Percentiles rank a stretch among this genome's conserved stretches.
These are phyloP conservation scores for Sphaerulina musiva DNA, from an alignment of 2,329 filamentous ascomycete genomes.

Conservation along the genomic window DNA sequence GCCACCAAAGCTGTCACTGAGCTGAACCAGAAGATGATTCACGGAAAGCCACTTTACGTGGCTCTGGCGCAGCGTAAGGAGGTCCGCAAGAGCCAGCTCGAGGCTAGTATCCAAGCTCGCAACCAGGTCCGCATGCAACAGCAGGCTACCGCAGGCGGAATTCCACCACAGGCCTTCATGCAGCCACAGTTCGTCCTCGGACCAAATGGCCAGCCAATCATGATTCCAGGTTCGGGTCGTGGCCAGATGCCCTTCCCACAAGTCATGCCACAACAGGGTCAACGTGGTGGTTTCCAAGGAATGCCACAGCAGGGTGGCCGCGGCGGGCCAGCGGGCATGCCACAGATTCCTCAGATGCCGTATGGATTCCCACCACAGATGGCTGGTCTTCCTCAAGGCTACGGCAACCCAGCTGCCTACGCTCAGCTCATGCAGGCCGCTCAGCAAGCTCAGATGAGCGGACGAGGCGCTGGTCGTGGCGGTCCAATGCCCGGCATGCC, in stretches of 20 bases:
- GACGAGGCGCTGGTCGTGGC: slow-evolving; percentile 61
- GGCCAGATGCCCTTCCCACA: slow-evolving; percentile 58
- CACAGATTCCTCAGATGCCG: slow-evolving; percentile 81
- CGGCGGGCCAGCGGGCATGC: slow-evolving; percentile 66
- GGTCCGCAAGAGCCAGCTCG: slow-evolving; percentile 96
- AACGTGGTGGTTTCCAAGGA: slow-evolving; percentile 76
- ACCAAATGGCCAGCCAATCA: slow-evolving; percentile 63
- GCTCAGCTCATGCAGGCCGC: slow-evolving; percentile 59
- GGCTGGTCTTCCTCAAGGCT: slow-evolving; percentile 66
- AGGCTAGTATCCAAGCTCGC: slow-evolving; percentile 97
- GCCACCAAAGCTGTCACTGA: slow-evolving; percentile 98
- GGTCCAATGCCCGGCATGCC: slow-evolving; percentile 65
- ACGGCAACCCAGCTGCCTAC: slow-evolving; percentile 66
- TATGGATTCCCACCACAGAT: slow-evolving; percentile 66
- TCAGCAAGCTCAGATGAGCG: slow-evolving; percentile 61
- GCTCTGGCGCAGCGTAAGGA: slow-evolving; percentile 98
- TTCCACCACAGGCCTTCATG: slow-evolving; percentile 69
- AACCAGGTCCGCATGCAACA: slow-evolving; percentile 99
- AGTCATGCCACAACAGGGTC: slow-evolving; percentile 59
- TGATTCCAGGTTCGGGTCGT: slow-evolving; percentile 48
- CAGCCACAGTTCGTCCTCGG: slow-evolving; percentile 82
- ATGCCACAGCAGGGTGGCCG: slow-evolving; percentile 82
- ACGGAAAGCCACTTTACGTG: slow-evolving; percentile 94
- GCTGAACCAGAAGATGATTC: slow-evolving; percentile 99
- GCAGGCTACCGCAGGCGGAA: slow-evolving; percentile 72